A percentile compares a stretch with the other conserved stretches of the same genome.
These are phyloP conservation scores for Penicillium sp. DNA, from an alignment of 2,329 filamentous ascomycete species.

Conservation along the genomic window DNA sequence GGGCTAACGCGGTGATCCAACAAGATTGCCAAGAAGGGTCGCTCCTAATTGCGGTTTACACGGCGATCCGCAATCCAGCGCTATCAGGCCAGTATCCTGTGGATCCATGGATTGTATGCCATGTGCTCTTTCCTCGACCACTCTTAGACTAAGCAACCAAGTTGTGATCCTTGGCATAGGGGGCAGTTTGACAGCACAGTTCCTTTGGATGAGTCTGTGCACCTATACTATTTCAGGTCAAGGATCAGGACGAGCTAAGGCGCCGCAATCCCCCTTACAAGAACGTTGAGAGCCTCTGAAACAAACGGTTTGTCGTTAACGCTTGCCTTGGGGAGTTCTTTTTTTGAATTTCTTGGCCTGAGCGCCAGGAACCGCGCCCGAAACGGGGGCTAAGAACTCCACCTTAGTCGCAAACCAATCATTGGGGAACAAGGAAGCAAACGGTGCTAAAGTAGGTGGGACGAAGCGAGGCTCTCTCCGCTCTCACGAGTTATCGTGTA, in stretches of 20 bases:
- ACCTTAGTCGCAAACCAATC: background rate
- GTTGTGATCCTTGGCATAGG: background rate
- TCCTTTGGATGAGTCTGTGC: background rate
- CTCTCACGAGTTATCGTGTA: background rate
- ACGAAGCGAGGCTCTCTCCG: constrained; percentile 11
- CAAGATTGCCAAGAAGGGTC: background rate
- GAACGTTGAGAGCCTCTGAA: background rate
- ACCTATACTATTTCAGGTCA: background rate
- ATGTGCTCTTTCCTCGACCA: background rate
- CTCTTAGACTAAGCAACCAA: background rate
- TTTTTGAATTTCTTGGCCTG: background rate
- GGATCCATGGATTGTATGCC: background rate
- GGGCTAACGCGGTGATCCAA: background rate
- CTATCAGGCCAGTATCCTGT: background rate
- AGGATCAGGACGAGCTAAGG: background rate
- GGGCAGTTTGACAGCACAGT: background rate
- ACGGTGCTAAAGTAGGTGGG: constrained; percentile 1
- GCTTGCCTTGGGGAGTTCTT: background rate
- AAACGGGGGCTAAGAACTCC: background rate
- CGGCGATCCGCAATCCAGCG: background rate
- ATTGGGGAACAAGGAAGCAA: background rate
- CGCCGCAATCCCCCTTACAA: background rate
- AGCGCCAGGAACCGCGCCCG: background rate
- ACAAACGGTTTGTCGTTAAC: background rate
- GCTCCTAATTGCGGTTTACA: background rate